These are phyloP conservation scores for Neurospora pannonica DNA, from an alignment of 495 filamentous ascomycete species.

Conservation along the genomic window DNA sequence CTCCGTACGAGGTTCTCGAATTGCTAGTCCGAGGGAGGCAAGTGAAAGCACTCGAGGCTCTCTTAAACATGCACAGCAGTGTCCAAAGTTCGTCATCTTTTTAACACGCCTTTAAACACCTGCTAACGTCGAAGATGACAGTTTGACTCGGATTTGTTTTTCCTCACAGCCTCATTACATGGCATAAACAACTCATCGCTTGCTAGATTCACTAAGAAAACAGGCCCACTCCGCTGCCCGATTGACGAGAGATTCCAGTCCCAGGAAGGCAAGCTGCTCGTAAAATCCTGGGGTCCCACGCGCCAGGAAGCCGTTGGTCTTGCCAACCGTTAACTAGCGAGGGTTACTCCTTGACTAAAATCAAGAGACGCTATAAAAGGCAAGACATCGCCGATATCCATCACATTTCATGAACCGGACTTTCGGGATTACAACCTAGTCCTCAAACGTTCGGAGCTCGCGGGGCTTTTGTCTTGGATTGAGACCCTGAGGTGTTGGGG, in stretches of 20 bases:
- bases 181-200: background rate
- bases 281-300: background rate
- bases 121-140: background rate
- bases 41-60: background rate
- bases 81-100: background rate
- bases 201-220: background rate
- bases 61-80: background rate
- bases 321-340: background rate
- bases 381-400: background rate
- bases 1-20: background rate
- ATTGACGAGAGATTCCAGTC: background rate
- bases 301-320: background rate
- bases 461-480: background rate
- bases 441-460: background rate
- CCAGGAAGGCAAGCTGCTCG: background rate
- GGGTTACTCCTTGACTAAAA: background rate
- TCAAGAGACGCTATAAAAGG: background rate
- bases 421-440: background rate
- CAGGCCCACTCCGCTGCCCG: background rate
- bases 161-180: background rate
- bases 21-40: background rate
- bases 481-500: background rate
- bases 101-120: background rate
- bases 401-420: background rate
- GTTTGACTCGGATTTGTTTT: background rate